Evolutionary conservation across 495 filamentous ascomycete species (phyloP), one percentile per base, ranked within the genome.

Genomic region (Hypoxylon rickii): DNA sequence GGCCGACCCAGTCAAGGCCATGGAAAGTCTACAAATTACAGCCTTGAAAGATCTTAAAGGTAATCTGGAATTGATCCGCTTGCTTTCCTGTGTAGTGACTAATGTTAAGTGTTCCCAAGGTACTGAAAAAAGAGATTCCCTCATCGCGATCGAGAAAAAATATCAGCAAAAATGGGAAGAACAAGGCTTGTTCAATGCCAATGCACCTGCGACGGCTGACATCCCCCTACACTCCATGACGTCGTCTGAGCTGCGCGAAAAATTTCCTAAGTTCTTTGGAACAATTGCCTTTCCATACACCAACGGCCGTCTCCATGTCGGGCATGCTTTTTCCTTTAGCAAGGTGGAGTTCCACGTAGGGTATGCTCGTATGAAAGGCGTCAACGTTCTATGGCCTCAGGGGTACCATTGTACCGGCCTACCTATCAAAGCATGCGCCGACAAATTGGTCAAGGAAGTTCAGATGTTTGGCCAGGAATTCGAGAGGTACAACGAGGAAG

Each of bases 371-470:
- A 95, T 97, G 92, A 83, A 94, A 71, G 94, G 94, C 56, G 90
- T 90, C 76, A 79, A 87, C 38, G 79, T 84, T 51, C 78, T 97
- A 37, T 97, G 93, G 72, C 94, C 94, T 45, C 83, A 89, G 41
- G 95, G 94, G 11, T 97, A 89, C 74, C 94, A 98, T 76, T 95
- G 90, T 74, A 97, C 95, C 0, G 94, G 94, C 67, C 93, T 98
- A 85, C 92, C 94, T 3, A 97, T 98, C 76, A 97, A 96, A 71
- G 92, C 94, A 3, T 96, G 89, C 66, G 93, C 94, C 19, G 94
- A 98, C 74, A 97, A 97, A 75, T 84, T 98, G 29, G 78, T 80
- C 39, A 86, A 93, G 46, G 95, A 98, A 67, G 83, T 96, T 12
- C 83, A 89, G 73, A 78, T 89, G 75, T 98, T 98, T 69, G 95